Percentiles rank a stretch among this genome's conserved stretches.
These are phyloP conservation scores for Orbilia brochopaga DNA, from an alignment of 2,329 filamentous ascomycete species.

Conservation along the genomic window DNA sequence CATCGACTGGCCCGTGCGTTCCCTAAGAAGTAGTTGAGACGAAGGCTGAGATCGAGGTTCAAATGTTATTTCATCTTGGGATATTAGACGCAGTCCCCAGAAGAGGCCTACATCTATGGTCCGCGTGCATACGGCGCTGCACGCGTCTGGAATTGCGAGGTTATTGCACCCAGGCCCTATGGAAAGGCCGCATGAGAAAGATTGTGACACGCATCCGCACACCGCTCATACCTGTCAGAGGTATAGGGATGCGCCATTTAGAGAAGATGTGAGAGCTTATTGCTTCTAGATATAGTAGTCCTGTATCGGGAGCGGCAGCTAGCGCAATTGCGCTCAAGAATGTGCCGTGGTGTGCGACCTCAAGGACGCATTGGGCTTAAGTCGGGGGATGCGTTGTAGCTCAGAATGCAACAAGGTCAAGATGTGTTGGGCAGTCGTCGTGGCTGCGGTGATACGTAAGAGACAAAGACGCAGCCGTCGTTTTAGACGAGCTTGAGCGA, in stretches of 20 bases:
- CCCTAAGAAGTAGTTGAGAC: too few relatives aligned
- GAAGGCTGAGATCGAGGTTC: background rate
- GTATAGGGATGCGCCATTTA: background rate
- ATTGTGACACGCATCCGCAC: background rate
- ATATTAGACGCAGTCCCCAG: too few relatives aligned
- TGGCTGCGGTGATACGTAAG: too few relatives aligned
- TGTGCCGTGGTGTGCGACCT: too few relatives aligned
- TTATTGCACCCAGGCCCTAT: background rate
- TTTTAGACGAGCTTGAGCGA: too few relatives aligned
- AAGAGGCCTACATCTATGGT: too few relatives aligned
- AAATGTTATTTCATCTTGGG: background rate
- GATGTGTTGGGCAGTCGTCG: background rate
- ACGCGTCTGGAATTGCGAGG: background rate
- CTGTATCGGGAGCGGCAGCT: background rate
- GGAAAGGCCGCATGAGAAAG: background rate
- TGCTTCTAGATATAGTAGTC: too few relatives aligned
- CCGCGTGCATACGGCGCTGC: too few relatives aligned
- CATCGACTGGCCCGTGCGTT: background rate
- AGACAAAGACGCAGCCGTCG: too few relatives aligned
- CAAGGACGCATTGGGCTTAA: too few relatives aligned
- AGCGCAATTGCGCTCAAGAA: background rate
- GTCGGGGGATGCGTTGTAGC: background rate
- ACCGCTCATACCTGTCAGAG: background rate
- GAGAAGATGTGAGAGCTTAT: background rate
- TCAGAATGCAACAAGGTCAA: conserved; percentile 1